phyloP scores from a whole-genome alignment of 768 basidiomycete genomes.

The Boletus insuetus region DNA sequence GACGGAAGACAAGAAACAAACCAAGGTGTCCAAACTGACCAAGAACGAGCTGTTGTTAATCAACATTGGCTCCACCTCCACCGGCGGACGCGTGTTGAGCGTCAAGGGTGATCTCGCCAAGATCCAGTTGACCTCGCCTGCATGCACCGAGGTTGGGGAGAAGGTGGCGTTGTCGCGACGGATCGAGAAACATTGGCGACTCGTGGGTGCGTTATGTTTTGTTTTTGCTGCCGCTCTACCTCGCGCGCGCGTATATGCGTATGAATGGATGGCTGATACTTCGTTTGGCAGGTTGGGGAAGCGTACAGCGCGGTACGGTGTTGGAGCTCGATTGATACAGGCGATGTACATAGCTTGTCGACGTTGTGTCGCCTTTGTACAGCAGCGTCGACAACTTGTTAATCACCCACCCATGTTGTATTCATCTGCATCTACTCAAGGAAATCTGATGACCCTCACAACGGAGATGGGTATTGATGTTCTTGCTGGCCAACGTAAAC shows the following conservation, averaged over 20 bases:
- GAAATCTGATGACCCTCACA: background rate
- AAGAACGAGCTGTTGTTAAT: slow-evolving; percentile 93
- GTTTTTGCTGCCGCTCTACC: background rate
- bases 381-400: background rate
- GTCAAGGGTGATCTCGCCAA: slow-evolving; percentile 95
- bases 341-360: background rate
- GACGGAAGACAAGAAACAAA: slow-evolving; percentile 98
- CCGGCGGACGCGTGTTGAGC: slow-evolving; percentile 90
- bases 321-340: slow-evolving; percentile 65
- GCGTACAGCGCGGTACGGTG: slow-evolving; percentile 81
- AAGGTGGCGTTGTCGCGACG: slow-evolving; percentile 94
- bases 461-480: no score
- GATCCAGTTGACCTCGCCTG: slow-evolving; percentile 90
- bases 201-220: slow-evolving; percentile 68
- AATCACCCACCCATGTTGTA: background rate
- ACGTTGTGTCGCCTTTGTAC: background rate
- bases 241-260: background rate
- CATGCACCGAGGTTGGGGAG: slow-evolving; percentile 95
- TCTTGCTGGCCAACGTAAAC: no score
- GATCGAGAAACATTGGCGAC: slow-evolving; percentile 98
- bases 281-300: slow-evolving; percentile 55
- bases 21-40: slow-evolving; percentile 87
- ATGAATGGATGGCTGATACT: background rate
- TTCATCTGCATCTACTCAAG: background rate
- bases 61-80: slow-evolving; percentile 97